Evolutionary conservation across 2,329 filamentous ascomycete genomes (phyloP).

Genomic region (Pseudogymnoascus sp.): DNA sequence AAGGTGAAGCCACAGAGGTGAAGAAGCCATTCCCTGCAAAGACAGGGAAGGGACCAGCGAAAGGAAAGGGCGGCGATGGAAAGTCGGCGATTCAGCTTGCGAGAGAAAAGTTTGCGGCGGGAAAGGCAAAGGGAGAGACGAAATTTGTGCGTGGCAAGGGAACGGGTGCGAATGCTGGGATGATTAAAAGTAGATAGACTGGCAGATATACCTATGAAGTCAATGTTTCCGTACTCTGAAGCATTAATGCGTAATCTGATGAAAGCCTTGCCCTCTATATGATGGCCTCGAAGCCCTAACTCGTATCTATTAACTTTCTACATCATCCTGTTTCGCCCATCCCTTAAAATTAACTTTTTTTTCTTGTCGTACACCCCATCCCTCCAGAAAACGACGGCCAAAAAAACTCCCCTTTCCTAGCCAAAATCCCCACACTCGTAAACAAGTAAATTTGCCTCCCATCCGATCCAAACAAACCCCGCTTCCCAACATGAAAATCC

Average conservation of each 20-base stretch:
- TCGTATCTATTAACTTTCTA: not conserved
- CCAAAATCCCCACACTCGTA: not conserved
- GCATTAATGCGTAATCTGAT: not conserved
- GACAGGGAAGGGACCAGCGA: not conserved
- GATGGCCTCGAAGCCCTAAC: not conserved
- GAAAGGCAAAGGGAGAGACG: conserved; percentile 16
- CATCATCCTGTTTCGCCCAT: not conserved
- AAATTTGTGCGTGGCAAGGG: conserved; percentile 4
- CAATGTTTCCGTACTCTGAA: not conserved
- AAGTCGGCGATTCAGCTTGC: conserved; percentile 26
- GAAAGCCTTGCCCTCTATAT: not conserved
- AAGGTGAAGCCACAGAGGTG: not conserved
- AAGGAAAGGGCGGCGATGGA: conserved; percentile 12
- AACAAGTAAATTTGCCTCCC: not conserved
- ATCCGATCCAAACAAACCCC: not conserved
- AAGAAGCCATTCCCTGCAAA: not conserved
- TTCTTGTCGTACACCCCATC: not conserved
- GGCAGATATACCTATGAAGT: not conserved
- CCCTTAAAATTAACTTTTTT: not conserved
- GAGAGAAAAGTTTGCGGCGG: conserved; percentile 24
- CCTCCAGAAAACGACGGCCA: not conserved
- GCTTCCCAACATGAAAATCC: not conserved
- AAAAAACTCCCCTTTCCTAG: not conserved
- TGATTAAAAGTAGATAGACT: not conserved
- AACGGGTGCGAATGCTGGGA: conserved; percentile 6